phyloP scores from a whole-genome alignment of 108 stramenopile species.

The Discostella pseudostelligera region DNA sequence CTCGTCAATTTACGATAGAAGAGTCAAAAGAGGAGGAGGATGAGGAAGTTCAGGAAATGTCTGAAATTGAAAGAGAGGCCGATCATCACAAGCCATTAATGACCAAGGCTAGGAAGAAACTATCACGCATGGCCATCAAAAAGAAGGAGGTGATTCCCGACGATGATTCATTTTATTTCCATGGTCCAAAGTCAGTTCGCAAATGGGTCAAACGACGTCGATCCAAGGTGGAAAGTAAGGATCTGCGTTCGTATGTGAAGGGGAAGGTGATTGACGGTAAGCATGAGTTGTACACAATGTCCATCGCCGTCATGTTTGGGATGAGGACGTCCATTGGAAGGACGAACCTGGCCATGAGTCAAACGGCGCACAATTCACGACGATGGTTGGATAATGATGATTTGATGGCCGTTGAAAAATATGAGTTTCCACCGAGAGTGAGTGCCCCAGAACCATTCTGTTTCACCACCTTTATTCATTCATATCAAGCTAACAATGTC shows the following conservation, averaged over 20 bases:
- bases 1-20: not conserved
- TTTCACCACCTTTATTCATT: not conserved
- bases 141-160: slow-evolving; percentile 1
- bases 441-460: slow-evolving; percentile 6
- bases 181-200: slow-evolving; percentile 29
- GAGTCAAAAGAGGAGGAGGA: slow-evolving; percentile 44
- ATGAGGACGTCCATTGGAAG: slow-evolving; percentile 84
- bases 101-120: slow-evolving; percentile 15
- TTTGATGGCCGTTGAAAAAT: slow-evolving; percentile 91
- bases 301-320: slow-evolving; percentile 98
- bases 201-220: slow-evolving; percentile 29
- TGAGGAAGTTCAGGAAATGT: slow-evolving; percentile 37
- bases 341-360: slow-evolving; percentile 66
- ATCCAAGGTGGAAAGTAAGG: slow-evolving; percentile 1
- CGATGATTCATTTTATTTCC: slow-evolving; percentile 32
- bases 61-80: slow-evolving; percentile 8
- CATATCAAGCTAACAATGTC: no score
- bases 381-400: slow-evolving; percentile 77
- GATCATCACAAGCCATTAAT: not conserved
- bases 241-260: slow-evolving; percentile 61
- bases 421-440: slow-evolving; percentile 85
- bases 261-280: slow-evolving; percentile 92
- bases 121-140: not conserved
- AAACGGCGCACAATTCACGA: slow-evolving; percentile 38
- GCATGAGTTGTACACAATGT: slow-evolving; percentile 93